Conservation (phyloP, 1,139 yeast genomes). For the Yamadazyma pseudoaaseri region DNA sequence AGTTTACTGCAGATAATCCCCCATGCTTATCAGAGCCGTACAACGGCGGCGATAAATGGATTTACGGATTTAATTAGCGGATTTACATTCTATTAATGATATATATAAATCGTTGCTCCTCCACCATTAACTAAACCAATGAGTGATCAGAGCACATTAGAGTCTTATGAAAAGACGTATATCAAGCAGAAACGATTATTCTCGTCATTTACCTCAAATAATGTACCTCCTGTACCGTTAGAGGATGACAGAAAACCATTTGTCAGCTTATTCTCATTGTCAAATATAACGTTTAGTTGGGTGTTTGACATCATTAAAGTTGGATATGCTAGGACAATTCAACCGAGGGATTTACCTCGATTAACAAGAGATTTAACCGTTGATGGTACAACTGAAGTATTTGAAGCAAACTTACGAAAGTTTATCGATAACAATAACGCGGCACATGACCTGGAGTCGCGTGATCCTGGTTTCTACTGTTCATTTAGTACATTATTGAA, state of each 20-base stretch:
- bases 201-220: constrained; percentile 17
- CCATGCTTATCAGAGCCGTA: no score
- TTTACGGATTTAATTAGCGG: not conserved
- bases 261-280: constrained; percentile 6
- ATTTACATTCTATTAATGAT: not conserved
- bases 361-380: constrained; percentile 54
- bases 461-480: not conserved
- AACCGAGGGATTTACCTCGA: constrained; percentile 59
- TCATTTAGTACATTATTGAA: constrained; percentile 5
- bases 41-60: not conserved
- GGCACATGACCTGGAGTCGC: not conserved
- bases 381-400: constrained; percentile 37
- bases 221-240: constrained; percentile 53
- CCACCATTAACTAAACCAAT: not conserved
- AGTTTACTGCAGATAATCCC: no score
- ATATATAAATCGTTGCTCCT: not conserved
- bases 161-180: not conserved
- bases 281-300: constrained; percentile 54
- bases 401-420: constrained; percentile 26
- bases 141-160: constrained; percentile 1
- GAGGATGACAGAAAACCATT: constrained; percentile 47
- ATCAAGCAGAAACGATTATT: constrained; percentile 13
- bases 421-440: not conserved
- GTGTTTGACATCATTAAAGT: constrained; percentile 52
- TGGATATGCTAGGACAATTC: constrained; percentile 69